phyloP scores from a whole-genome alignment of 2,329 filamentous ascomycete species.

The Aspergillus spinulosporus region DNA sequence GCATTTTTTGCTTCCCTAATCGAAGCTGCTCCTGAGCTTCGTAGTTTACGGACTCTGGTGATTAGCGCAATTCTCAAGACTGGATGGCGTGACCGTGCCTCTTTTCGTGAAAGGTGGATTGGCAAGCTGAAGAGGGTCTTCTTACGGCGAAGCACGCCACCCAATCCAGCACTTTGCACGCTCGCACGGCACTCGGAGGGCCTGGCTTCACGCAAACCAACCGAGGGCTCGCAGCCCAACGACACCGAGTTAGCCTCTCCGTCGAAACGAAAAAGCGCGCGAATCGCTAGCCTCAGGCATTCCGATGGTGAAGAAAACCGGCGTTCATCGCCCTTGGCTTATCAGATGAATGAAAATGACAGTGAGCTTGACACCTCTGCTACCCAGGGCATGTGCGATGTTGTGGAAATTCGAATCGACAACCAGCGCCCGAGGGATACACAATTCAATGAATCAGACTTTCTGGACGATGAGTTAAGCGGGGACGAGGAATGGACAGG shows the following conservation, averaged over 20 bases:
- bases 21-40: slow-evolving; percentile 66
- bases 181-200: slow-evolving; percentile 21
- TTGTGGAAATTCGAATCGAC: slow-evolving; percentile 61
- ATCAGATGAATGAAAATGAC: slow-evolving; percentile 14
- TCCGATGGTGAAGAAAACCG: slow-evolving; percentile 29
- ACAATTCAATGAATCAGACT: slow-evolving; percentile 60
- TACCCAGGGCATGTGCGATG: slow-evolving; percentile 59
- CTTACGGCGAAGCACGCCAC: slow-evolving; percentile 35
- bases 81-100: slow-evolving; percentile 75
- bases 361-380: slow-evolving; percentile 21
- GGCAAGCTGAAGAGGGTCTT: slow-evolving; percentile 61
- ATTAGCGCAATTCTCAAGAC: slow-evolving; percentile 78
- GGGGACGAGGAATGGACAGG: slow-evolving; percentile 65
- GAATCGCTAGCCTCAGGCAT: slow-evolving; percentile 35
- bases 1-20: slow-evolving; percentile 78
- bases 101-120: slow-evolving; percentile 77
- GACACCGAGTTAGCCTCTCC: slow-evolving; percentile 18
- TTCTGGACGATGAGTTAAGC: slow-evolving; percentile 60
- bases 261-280: slow-evolving; percentile 42
- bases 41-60: slow-evolving; percentile 66
- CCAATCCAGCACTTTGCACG: slow-evolving; percentile 32
- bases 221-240: neutral
- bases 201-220: neutral
- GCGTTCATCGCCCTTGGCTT: slow-evolving; percentile 9
- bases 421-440: slow-evolving; percentile 61